phyloP scores from a whole-genome alignment of 495 filamentous ascomycete species.

The Bacidia gigantensis region DNA sequence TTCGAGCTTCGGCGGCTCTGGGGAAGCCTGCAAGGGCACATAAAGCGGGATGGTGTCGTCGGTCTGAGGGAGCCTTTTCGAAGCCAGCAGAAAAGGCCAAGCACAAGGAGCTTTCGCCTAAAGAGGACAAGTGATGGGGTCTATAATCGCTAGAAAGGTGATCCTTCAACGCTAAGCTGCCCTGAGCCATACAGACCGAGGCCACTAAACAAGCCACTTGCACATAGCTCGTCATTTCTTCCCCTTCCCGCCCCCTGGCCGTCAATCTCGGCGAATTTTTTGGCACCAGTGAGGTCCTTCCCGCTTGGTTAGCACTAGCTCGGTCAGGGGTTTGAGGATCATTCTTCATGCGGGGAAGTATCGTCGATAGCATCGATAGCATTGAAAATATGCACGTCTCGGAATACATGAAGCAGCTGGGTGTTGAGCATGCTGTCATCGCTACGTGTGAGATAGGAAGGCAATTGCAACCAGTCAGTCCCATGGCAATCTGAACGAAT shows the following conservation, averaged over 20 bases:
- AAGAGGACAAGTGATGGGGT: neutral
- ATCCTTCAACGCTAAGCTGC: neutral
- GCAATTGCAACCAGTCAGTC: no score
- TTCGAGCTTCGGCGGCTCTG: no score
- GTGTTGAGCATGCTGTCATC: no score
- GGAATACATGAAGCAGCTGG: no score
- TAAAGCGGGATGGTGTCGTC: no score
- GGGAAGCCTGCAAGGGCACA: no score
- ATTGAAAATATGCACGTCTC: no score
- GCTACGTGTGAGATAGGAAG: no score
- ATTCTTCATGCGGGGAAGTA: neutral
- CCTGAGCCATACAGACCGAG: neutral
- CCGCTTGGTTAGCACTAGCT: neutral
- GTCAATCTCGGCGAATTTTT: neutral
- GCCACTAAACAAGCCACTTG: neutral
- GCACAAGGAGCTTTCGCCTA: neutral
- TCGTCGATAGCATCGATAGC: no score
- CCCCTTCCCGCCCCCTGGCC: neutral
- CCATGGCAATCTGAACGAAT: no score
- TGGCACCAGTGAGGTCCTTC: neutral
- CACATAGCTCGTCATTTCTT: neutral
- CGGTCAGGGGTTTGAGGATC: neutral
- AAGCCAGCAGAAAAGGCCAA: neutral
- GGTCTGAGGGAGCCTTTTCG: neutral
- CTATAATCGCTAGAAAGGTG: neutral